Evolutionary conservation across 2,329 filamentous ascomycete species (phyloP).

Genomic region (Didymellaceae sp.): DNA sequence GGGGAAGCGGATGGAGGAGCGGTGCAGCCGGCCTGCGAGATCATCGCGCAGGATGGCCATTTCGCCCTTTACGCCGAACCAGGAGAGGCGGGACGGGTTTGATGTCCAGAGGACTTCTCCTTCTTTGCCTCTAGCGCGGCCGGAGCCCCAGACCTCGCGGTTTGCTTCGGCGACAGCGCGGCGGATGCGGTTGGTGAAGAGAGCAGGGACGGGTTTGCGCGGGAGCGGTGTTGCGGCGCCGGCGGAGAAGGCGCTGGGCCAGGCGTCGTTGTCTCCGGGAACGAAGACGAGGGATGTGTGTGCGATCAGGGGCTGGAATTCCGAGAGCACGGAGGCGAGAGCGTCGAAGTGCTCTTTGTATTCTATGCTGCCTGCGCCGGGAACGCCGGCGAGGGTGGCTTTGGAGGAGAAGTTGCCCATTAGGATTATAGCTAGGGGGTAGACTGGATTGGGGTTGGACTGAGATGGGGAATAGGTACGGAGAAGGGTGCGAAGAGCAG

Average conservation of each 20-base stretch:
- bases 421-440: constrained; percentile 80
- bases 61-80: constrained; percentile 90
- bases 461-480: constrained; percentile 66
- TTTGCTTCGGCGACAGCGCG: constrained; percentile 82
- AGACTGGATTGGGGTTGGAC: constrained; percentile 65
- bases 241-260: constrained; percentile 83
- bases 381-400: constrained; percentile 66
- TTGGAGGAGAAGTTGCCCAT: constrained; percentile 80
- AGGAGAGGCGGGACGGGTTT: constrained; percentile 80
- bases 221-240: constrained; percentile 76
- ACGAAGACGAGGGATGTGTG: constrained; percentile 88
- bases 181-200: constrained; percentile 88
- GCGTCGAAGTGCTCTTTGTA: constrained; percentile 97
- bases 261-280: constrained; percentile 96
- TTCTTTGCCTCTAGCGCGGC: constrained; percentile 54
- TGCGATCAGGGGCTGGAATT: constrained; percentile 81
- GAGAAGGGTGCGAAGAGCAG: constrained; percentile 81
- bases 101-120: constrained; percentile 86
- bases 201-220: constrained; percentile 75
- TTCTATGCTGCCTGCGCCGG: constrained; percentile 82
- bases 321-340: constrained; percentile 79
- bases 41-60: constrained; percentile 89
- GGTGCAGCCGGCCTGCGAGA: constrained; percentile 76
- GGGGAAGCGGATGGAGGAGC: constrained; percentile 76
- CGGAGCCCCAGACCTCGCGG: constrained; percentile 63